phyloP scores from a whole-genome alignment of 2,329 filamentous ascomycete species.

The Dothidotthia symphoricarpi region DNA sequence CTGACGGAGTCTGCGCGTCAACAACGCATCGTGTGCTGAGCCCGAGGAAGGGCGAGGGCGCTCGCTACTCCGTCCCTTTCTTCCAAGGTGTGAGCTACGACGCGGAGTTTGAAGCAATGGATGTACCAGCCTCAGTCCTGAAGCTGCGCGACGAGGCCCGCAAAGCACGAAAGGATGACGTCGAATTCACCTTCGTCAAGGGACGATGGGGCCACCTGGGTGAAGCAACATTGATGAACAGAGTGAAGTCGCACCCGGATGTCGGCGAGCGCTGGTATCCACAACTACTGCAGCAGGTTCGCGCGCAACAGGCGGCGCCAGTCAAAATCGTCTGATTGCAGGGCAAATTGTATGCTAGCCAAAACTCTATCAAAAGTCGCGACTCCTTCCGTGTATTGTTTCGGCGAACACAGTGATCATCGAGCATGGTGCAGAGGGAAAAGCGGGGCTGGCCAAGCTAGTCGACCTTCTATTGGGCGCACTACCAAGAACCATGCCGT shows the following conservation, averaged over 20 bases:
- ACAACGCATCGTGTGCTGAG: slow-evolving; percentile 84
- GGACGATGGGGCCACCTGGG: slow-evolving; percentile 68
- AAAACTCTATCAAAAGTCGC: background rate
- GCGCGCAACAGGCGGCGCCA: slow-evolving; percentile 40
- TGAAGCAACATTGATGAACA: slow-evolving; percentile 79
- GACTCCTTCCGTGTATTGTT: background rate
- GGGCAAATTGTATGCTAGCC: background rate
- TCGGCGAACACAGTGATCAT: too few relatives aligned
- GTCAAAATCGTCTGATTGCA: slow-evolving; percentile 5
- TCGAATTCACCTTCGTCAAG: slow-evolving; percentile 80
- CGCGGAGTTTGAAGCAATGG: slow-evolving; percentile 75
- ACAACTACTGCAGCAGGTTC: slow-evolving; percentile 44
- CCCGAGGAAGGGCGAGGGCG: slow-evolving; percentile 65
- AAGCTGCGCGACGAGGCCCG: slow-evolving; percentile 62
- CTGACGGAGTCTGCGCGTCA: slow-evolving; percentile 73
- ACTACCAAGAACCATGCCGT: slow-evolving; percentile 10
- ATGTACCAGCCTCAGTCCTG: slow-evolving; percentile 62
- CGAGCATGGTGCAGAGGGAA: slow-evolving; percentile 1
- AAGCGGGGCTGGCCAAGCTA: slow-evolving; percentile 1
- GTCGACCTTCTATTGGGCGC: slow-evolving; percentile 4
- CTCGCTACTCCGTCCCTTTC: slow-evolving; percentile 79
- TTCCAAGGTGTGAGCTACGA: slow-evolving; percentile 84
- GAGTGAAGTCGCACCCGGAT: slow-evolving; percentile 83
- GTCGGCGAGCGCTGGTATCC: slow-evolving; percentile 73
- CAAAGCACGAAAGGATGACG: slow-evolving; percentile 61